A percentile compares a stretch with the other conserved stretches of the same genome.
phyloP scores from a whole-genome alignment of 257 asterid genomes.

The Ehretia macrophylla region DNA sequence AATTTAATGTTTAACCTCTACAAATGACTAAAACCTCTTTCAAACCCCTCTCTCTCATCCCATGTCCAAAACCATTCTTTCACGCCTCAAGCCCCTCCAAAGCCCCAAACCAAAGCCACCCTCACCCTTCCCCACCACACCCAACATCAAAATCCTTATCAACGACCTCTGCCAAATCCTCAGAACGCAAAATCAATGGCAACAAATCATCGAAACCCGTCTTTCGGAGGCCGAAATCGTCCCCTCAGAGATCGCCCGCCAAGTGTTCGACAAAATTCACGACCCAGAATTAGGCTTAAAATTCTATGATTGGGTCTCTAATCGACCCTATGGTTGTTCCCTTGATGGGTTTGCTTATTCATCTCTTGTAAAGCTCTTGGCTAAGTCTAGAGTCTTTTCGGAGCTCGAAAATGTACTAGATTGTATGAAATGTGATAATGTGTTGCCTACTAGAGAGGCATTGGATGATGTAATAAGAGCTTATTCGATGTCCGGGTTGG shows the following conservation, averaged over 20 bases:
- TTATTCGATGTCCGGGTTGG: slow-evolving; percentile 46
- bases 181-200: slow-evolving; percentile 52
- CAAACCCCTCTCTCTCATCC: slow-evolving; percentile 2
- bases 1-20: neutral
- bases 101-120: slow-evolving; percentile 35
- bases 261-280: slow-evolving; percentile 83
- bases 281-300: slow-evolving; percentile 64
- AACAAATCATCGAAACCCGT: slow-evolving; percentile 48
- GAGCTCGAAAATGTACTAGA: slow-evolving; percentile 52
- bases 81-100: slow-evolving; percentile 59
- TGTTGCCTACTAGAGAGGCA: slow-evolving; percentile 67
- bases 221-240: slow-evolving; percentile 50
- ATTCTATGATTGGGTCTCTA: slow-evolving; percentile 60
- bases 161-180: slow-evolving; percentile 60
- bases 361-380: slow-evolving; percentile 77
- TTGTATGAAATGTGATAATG: slow-evolving; percentile 53
- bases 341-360: slow-evolving; percentile 76
- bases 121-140: slow-evolving; percentile 23
- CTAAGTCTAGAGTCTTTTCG: slow-evolving; percentile 45
- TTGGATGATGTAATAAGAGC: slow-evolving; percentile 50
- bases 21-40: neutral
- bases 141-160: slow-evolving; percentile 40
- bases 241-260: slow-evolving; percentile 76
- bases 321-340: slow-evolving; percentile 34
- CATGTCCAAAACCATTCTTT: slow-evolving; percentile 73